Percentiles rank a stretch among this genome's conserved stretches.
phyloP scores from a whole-genome alignment of 2,329 filamentous ascomycete species.

The Aureobasidium sp. region DNA sequence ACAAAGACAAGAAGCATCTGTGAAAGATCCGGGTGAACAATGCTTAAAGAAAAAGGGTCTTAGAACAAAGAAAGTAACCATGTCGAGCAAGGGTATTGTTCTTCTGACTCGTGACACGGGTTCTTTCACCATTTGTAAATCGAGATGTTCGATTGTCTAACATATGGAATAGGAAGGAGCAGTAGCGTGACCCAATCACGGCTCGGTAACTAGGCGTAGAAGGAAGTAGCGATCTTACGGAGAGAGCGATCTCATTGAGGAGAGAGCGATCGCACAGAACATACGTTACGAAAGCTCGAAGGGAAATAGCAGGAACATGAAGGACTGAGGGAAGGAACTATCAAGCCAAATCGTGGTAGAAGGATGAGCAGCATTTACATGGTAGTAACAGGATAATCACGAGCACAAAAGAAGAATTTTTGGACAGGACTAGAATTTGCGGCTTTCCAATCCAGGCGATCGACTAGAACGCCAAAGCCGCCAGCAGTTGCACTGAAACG shows the following conservation, averaged over 20 bases:
- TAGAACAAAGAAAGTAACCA: neutral
- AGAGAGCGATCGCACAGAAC: neutral
- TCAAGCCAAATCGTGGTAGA: neutral
- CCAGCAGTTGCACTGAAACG: neutral
- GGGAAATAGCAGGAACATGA: neutral
- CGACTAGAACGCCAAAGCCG: too few species aligned
- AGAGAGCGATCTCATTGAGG: neutral
- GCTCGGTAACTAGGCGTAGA: neutral
- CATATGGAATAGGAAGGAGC: neutral
- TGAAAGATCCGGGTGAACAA: neutral
- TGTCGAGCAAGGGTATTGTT: neutral
- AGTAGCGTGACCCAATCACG: neutral
- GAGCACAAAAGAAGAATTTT: neutral
- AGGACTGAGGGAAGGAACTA: neutral
- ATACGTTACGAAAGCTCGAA: too few species aligned
- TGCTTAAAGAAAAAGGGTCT: neutral
- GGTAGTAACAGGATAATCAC: neutral
- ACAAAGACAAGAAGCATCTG: neutral
- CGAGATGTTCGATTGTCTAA: too few species aligned
- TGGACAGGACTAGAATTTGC: too few species aligned
- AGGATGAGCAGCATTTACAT: neutral
- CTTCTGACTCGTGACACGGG: neutral
- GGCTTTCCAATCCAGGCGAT: too few species aligned
- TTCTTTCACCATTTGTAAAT: neutral
- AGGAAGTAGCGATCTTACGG: neutral